Base-by-base conservation (phyloP, 176 grass and related monocot genomes). In the Thalia dealbata region DNA sequence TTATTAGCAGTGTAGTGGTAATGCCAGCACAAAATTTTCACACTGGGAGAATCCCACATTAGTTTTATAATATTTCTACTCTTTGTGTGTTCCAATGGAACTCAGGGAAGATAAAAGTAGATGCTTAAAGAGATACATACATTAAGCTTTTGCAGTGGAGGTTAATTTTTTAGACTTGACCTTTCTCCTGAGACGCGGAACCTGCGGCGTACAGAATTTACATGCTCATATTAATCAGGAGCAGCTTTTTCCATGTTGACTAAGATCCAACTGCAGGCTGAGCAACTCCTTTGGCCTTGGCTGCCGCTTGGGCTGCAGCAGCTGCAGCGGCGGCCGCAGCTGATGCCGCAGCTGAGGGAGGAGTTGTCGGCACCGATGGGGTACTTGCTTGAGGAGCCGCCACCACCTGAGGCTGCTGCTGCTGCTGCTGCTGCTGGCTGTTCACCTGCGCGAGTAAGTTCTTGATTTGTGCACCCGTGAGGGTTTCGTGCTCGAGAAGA, bases 391-490 rank as follows among this genome's bases (percentile, higher is more conserved):
- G 86, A 0, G 64, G 25, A 3, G 77, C 73, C 77, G 76, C 72
- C 16, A 75, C 50, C 6, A 19, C 56, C 78, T 82, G 74, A 58
- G 67, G 44, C 63, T 82, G 62, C 16, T 64, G 73, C 71, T 85
- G 83, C 26, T 64, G 76, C 74, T 85, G 83, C 71, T 81, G 21
- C 78, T 78, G 79, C 30, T 61, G 83, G 29, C 73, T 73, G 46
- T 86, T 61, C n/a, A 77, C 63, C 11, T 92, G 86, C 23, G 80
- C 71, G 23, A 97, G 45, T 2, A 97, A 25, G 12, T 81, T 80
- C 78, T 90, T 97, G 61, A 97, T 92, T 79, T 97, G 93, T 7
- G 82, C 67, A 54, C 93, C 93, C 0, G 82, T 73, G 14, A 97
- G 78, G 0, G 89, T 97, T 65, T 97, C 93, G 0, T 90, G 82